Evolutionary conservation across 768 basidiomycete species (phyloP), one percentile per base, ranked within the genome.

Genomic region (Boletus tomentosulus): DNA sequence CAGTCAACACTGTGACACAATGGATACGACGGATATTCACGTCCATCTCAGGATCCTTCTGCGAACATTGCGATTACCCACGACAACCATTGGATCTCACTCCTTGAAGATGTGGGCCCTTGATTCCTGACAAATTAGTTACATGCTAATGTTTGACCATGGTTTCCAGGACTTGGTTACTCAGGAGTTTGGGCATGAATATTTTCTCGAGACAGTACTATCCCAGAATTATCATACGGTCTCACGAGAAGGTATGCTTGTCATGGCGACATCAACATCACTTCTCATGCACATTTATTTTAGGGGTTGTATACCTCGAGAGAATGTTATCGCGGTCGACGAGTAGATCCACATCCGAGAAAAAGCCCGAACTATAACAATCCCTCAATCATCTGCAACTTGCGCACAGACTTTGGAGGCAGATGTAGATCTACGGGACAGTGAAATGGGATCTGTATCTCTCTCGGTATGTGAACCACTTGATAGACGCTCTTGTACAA

Each of bases 251-350:
- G 41, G 57, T 48, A 22, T 19, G 46, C 19, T 6, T 35, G 3
- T 31, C 12, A 9, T 13, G 6, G 8, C 24, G 1, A 25, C 2
- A 16, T 16, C 22, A 12, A 10, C 16, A 22, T n/a, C 15, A 41
- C 6, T 4, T 3, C 27, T 39, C 7, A 24, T 46, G 8, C 6
- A 11, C 3, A 7, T 25, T 19, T 11, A 1, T 45, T 3, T 7
- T 35, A 57, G 56, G 56, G 22, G 25, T 28, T 28, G 27, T 57
- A 4, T 13, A 41, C 24, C 45, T 57, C 27, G 38, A 57, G 38
- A 50, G 19, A 30, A 57, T 39, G 34, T 4, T 12, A 0, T 2
- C 25, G 22, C 12, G 16, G 22, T 12, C 8, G 2, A 27, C 22
- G 15, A 16, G 15, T 15, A n/a, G 0, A 15, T 34, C 13, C 13